phyloP scores from a whole-genome alignment of 73 alveolate species.

The Paramecium pentaurelia region DNA sequence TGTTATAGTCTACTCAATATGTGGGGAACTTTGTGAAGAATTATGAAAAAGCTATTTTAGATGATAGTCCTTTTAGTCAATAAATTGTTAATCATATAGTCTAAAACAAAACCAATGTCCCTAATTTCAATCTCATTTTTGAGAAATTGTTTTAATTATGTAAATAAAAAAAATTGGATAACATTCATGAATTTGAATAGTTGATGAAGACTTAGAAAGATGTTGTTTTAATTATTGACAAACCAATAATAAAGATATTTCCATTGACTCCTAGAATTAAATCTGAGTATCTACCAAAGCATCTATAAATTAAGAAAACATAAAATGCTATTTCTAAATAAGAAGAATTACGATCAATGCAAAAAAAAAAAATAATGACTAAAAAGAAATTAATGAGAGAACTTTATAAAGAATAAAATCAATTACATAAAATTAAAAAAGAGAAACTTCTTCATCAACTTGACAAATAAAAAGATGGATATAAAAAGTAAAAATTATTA shows the following conservation, averaged over 20 bases:
- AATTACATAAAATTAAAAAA: neutral
- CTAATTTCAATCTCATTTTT: neutral
- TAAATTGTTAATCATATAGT: neutral
- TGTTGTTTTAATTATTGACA: neutral
- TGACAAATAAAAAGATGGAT: neutral
- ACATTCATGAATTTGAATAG: neutral
- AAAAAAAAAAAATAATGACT: neutral
- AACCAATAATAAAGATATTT: neutral
- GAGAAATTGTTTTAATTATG: neutral
- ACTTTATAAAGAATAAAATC: neutral
- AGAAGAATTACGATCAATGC: neutral
- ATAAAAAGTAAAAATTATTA: neutral
- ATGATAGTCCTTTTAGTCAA: neutral
- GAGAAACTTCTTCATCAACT: neutral
- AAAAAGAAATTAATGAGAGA: conserved; percentile 31
- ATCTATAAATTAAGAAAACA: neutral
- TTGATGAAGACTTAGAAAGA: neutral
- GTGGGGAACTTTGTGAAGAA: neutral
- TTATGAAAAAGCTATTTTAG: neutral
- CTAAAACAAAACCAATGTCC: neutral
- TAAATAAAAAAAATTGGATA: neutral
- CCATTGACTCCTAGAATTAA: conserved; percentile 28
- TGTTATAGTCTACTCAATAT: neutral
- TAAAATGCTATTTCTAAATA: neutral
- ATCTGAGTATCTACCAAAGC: neutral